A percentile compares a stretch with the other conserved stretches of the same genome.
Evolutionary conservation across 129 eudicot genomes (phyloP).

Genomic region (Chrysanthemum lavandulifolium): DNA sequence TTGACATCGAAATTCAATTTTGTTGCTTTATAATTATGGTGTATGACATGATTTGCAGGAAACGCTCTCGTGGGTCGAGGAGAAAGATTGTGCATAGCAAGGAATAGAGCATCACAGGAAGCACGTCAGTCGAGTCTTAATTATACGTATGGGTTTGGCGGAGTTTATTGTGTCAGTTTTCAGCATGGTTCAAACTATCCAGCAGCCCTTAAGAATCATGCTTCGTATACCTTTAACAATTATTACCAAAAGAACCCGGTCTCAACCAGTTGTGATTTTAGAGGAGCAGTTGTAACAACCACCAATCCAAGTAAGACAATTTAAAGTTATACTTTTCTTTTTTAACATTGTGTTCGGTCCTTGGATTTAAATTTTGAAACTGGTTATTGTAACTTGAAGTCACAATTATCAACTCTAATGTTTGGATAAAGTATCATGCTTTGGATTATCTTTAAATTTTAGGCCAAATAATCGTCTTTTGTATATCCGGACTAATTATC

Average conservation of each 20-base stretch:
- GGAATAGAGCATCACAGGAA: slow-evolving; percentile 52
- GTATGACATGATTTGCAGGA: slow-evolving; percentile 38
- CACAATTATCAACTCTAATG: neutral
- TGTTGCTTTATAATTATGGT: too few relatives aligned
- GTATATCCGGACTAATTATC: too few relatives aligned
- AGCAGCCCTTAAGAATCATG: slow-evolving; percentile 66
- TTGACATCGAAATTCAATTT: too few relatives aligned
- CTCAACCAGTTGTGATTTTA: slow-evolving; percentile 84
- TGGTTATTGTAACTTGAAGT: too few relatives aligned
- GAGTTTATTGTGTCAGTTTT: slow-evolving; percentile 76
- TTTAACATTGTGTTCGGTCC: neutral
- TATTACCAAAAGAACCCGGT: slow-evolving; percentile 81
- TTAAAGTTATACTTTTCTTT: neutral
- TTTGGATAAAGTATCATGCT: neutral
- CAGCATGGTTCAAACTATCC: slow-evolving; percentile 87
- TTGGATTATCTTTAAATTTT: too few relatives aligned
- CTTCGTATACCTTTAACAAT: slow-evolving; percentile 83
- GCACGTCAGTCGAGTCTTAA: slow-evolving; percentile 71
- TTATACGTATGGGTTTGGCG: slow-evolving; percentile 87
- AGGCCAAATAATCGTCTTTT: too few relatives aligned
- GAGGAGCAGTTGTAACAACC: slow-evolving; percentile 63
- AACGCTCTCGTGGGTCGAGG: slow-evolving; percentile 48
- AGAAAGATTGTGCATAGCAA: slow-evolving; percentile 85
- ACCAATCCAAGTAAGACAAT: slow-evolving; percentile 67
- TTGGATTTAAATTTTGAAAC: neutral